Conservation (phyloP, 2,329 filamentous ascomycete species). For the Fusarium sublunatum region DNA sequence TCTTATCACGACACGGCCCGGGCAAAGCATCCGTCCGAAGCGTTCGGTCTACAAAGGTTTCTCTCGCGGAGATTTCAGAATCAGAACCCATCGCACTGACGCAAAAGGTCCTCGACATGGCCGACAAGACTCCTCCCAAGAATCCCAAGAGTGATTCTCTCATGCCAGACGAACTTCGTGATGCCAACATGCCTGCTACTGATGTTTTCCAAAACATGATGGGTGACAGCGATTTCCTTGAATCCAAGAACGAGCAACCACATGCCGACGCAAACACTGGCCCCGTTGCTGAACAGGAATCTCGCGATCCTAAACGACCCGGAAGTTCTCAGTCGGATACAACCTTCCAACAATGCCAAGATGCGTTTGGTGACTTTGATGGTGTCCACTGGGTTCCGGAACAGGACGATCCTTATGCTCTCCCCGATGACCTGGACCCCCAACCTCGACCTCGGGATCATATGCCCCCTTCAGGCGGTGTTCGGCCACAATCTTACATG, state of each 20-base stretch:
- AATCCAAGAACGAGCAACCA: constrained; percentile 10
- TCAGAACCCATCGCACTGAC: constrained; percentile 65
- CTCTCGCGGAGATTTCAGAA: constrained; percentile 68
- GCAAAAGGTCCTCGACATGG: constrained; percentile 64
- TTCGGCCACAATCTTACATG: constrained; percentile 67
- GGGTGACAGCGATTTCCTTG: constrained; percentile 42
- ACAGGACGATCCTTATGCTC: constrained; percentile 46
- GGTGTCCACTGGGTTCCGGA: constrained; percentile 78
- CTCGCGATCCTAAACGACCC: constrained; percentile 43
- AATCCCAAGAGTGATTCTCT: constrained; percentile 55
- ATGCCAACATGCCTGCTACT: constrained; percentile 47
- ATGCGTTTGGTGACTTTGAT: constrained; percentile 83
- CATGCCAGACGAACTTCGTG: constrained; percentile 52
- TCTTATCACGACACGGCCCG: constrained; percentile 63
- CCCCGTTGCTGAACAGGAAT: constrained; percentile 28
- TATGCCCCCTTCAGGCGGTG: constrained; percentile 43
- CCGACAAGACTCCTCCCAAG: constrained; percentile 58
- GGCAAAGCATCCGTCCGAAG: constrained; percentile 66
- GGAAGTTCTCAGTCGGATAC: constrained; percentile 65
- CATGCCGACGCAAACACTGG: constrained; percentile 25
- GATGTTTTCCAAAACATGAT: constrained; percentile 52
- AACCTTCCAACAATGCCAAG: constrained; percentile 73
- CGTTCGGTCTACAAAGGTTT: constrained; percentile 61
- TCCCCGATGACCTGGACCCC: constrained; percentile 29
- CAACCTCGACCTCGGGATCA: constrained; percentile 41